Percentiles rank a stretch among this genome's conserved stretches.
Conservation (phyloP, 2,329 filamentous ascomycete species). For the Aureobasidium leucospermi region DNA sequence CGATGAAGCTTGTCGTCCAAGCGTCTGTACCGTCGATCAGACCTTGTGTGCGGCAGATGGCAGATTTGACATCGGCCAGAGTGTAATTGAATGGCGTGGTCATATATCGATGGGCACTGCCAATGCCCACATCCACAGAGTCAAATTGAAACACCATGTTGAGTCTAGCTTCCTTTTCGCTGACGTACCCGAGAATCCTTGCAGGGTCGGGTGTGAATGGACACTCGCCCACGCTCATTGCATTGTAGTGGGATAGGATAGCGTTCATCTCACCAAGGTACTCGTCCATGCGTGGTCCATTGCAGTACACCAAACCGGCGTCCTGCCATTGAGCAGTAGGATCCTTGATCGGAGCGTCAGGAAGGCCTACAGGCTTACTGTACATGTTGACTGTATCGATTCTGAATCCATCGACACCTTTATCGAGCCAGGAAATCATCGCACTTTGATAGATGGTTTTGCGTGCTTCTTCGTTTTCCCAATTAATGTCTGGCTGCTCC, state of each 20-base stretch:
- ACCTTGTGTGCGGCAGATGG: conserved; percentile 22
- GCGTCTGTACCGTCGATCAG: conserved; percentile 52
- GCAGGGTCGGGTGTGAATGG: conserved; percentile 40
- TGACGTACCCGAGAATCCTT: conserved; percentile 48
- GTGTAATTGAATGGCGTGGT: conserved; percentile 20
- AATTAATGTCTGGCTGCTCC: conserved; percentile 77
- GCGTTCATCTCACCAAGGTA: conserved; percentile 40
- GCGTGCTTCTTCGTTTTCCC: conserved; percentile 65
- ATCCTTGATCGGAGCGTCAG: conserved; percentile 21
- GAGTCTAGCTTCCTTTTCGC: conserved; percentile 48
- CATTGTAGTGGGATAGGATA: conserved; percentile 41
- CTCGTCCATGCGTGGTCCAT: conserved; percentile 38
- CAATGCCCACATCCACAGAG: conserved; percentile 42
- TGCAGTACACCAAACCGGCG: conserved; percentile 19
- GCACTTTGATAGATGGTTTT: conserved; percentile 60
- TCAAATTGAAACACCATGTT: conserved; percentile 72
- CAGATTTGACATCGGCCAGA: conserved; percentile 24
- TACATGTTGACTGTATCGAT: conserved; percentile 25
- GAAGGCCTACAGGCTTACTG: conserved; percentile 20
- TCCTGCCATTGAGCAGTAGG: conserved; percentile 15
- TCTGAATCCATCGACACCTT: conserved; percentile 50
- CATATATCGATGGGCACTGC: conserved; percentile 15
- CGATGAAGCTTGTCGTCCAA: conserved; percentile 59
- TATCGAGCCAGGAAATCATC: conserved; percentile 61
- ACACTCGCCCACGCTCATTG: conserved; percentile 49